Evolutionary conservation across 2,329 filamentous ascomycete species (phyloP), one percentile per base, ranked within the genome.

Genomic region (Periglandula ipomoeae): DNA sequence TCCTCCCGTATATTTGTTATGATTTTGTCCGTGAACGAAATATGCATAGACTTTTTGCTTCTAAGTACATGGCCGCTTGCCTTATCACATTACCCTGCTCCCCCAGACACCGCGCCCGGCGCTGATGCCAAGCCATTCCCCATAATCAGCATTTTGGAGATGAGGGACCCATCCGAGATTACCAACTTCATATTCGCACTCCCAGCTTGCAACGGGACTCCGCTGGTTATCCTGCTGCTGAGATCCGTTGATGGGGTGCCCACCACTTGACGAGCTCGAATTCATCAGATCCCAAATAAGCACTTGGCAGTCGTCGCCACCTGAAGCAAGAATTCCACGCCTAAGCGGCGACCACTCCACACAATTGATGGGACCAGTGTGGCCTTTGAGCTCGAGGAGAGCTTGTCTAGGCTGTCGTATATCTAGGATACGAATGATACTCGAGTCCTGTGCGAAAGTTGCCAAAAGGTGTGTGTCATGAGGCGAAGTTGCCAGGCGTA

Each of bases 341-440:
- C 90, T 80, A 48, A 82, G 79, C 0, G 89, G 91, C 8, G 89
- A 95, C 93, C 93, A 98, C 69, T 98, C 93, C 51, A 97, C 86
- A 60, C 87, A 93, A 68, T 95, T 97, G 50, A 98, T 79, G 7
- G 88, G 69, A 4, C 88, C 86, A 20, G 82, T 80, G 62, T 98
- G 91, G 20, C 93, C 93, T 43, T 87, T 87, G 34, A 98, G 81
- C 65, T 98, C 93, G 23, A 98, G 79, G 4, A 98, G 77, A 2
- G 93, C 93, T 67, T 96, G 93, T 5, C 93, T 93, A 0, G 93
- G 93, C 68, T 98, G 93, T 44, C 93, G 85, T 3, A 97, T 91
- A 61, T 98, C 93, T 26, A 98, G 81, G 48, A 98, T 95, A 43
- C 93, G 88, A 62, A 98, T 90, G 30, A 95, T 73, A 59, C 85